Evolutionary conservation across 2,329 filamentous ascomycete species (phyloP).

Genomic region (Cercospora brassicicola): DNA sequence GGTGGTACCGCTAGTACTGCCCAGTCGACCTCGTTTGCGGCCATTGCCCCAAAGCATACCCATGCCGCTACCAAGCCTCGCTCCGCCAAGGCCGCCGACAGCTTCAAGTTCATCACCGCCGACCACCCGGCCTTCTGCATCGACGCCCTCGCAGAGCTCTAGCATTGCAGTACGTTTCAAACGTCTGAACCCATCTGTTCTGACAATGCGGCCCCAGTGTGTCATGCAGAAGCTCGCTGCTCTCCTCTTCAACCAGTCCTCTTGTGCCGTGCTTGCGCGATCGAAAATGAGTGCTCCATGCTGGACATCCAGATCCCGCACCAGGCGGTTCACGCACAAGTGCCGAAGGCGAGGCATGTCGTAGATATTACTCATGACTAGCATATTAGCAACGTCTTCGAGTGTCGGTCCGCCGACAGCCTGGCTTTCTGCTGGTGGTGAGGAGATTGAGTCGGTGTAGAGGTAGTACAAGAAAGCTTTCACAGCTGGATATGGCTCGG

Average conservation of each 20-base stretch:
- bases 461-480: slow-evolving; percentile 94
- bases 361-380: slow-evolving; percentile 98
- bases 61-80: slow-evolving; percentile 46
- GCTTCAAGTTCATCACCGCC: slow-evolving; percentile 78
- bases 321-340: slow-evolving; percentile 84
- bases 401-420: slow-evolving; percentile 56
- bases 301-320: slow-evolving; percentile 87
- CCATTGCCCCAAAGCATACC: slow-evolving; percentile 38
- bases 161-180: slow-evolving; percentile 78
- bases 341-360: slow-evolving; percentile 91
- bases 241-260: slow-evolving; percentile 89
- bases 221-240: slow-evolving; percentile 86
- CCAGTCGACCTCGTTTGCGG: slow-evolving; percentile 47
- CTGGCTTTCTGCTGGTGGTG: slow-evolving; percentile 30
- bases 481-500: slow-evolving; percentile 91
- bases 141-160: slow-evolving; percentile 89
- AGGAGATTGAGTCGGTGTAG: slow-evolving; percentile 85
- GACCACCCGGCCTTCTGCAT: slow-evolving; percentile 86
- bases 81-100: slow-evolving; percentile 55
- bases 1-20: slow-evolving; percentile 46
- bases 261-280: slow-evolving; percentile 81
- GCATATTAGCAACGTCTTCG: slow-evolving; percentile 83
- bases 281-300: slow-evolving; percentile 97
- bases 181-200: slow-evolving; percentile 80
- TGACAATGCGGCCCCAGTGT: slow-evolving; percentile 92